Evolutionary conservation across 2,329 filamentous ascomycete species (phyloP), one percentile per base, ranked within the genome.

Genomic region (Penicillium sp.): DNA sequence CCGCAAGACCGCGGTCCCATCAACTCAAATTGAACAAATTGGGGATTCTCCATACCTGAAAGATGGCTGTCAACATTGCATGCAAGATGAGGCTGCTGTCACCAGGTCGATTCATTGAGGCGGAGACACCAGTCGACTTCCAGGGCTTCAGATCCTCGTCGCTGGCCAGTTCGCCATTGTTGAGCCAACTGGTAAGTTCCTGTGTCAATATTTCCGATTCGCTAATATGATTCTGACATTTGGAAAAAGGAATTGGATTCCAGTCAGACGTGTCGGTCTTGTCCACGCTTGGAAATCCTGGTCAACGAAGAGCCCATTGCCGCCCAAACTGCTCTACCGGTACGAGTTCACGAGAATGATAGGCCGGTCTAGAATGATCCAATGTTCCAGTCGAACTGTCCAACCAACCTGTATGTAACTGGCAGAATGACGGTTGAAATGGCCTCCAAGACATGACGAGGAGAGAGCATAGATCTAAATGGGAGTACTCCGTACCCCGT

Each of bases 241-340:
- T 2, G 14, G 14, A 33, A 3, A 7, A 14, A 62, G 59, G 58
- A 1, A 59, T 62, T 9, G 50, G 53, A 13, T 62, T 62, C 19
- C 58, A 62, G 38, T 49, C 55, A 4, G 50, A 52, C n/a, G 43
- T 54, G 3, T 38, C 46, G 27, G 33, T 30, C 0, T 39, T 60
- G 9, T 33, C 27, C 9, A 54, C 39, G 7, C 39, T 12, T 49
- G 3, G 56, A 59, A 18, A 36, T 60, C 18, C 39, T 54, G 14
- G 39, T 49, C 14, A 38, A 40, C 6, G 45, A 53, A 30, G 35
- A 37, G 11, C 50, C 49, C 4, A 49, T 66, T 7, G 54, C 56
- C 0, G 55, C 71, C 75, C 1, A 80, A 83, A 69, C 65, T 85
- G 33, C 64, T 84, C 2, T 84, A 76, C 50, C 71, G 81, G 6